Evolutionary conservation across 495 filamentous ascomycete species (phyloP), one percentile per base, ranked within the genome.

Genomic region (Astrothelium macrocarpum): DNA sequence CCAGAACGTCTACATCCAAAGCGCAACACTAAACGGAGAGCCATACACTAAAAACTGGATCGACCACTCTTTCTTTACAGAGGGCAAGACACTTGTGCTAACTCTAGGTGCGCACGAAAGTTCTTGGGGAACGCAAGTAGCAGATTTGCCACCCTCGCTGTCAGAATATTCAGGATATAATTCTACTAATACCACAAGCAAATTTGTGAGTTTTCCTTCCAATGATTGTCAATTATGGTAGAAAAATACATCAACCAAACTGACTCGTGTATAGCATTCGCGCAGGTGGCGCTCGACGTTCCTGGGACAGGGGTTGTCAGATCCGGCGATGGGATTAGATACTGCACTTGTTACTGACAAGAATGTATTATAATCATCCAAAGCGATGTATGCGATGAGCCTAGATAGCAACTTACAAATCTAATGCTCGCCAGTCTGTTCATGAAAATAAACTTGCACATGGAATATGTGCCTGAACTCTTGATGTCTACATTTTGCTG

Each of bases 41-140:
- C 45, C 71, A 0, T 83, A 80, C 74, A 79, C 77, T 3, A 80
- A 79, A 71, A 84, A 82, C 61, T 84, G 82, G 82, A 77, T 84
- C 29, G 73, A 75, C 1, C 81, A 84, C 73, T 74, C 76, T 56
- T 84, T 84, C 68, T 84, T 82, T 64, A 66, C 69, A 0, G 67
- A 81, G 11, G 82, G 81, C 7, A 78, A 78, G 31, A 73, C 78
- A 39, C 67, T 84, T 20, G 82, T 82, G 53, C 66, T 84, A 36
- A 76, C 72, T 45, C 63, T 83, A 34, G 81, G 82, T 0, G 12
- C 63, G 36, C 72, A 71, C 28, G 82, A 84, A 69, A 83, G 82
- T 64, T 56, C 42, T 3, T 84, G 81, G 82, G 82, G 82, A 39
- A 82, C 79, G 7, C 65, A 56, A n/a, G 61, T 69, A 25, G 71